phyloP scores from a whole-genome alignment of 2,329 filamentous ascomycete species.

The Cladosporium sp. region DNA sequence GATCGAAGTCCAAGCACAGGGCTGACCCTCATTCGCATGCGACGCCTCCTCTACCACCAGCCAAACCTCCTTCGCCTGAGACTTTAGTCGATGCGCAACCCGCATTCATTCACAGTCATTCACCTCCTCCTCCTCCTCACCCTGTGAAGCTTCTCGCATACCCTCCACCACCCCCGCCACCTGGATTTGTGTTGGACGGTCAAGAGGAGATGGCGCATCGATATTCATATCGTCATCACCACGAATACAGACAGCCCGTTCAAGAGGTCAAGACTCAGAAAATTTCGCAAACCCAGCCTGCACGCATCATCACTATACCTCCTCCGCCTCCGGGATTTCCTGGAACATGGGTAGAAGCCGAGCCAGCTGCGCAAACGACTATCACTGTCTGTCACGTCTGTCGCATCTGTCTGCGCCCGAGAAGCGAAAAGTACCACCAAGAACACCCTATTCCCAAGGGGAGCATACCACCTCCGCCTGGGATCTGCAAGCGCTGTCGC shows the following conservation, averaged over 20 bases:
- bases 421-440: slow-evolving; percentile 31
- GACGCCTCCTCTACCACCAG: background rate
- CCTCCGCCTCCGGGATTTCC: slow-evolving; percentile 13
- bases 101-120: background rate
- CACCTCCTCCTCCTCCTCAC: background rate
- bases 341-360: background rate
- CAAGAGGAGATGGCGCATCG: slow-evolving; percentile 2
- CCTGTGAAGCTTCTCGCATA: background rate
- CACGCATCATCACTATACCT: slow-evolving; percentile 17
- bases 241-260: background rate
- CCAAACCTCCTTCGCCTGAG: background rate
- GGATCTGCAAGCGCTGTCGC: slow-evolving; percentile 32
- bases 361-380: background rate
- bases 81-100: background rate
- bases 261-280: background rate
- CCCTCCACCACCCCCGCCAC: background rate
- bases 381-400: slow-evolving; percentile 33
- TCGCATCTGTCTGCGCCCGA: slow-evolving; percentile 29
- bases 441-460: slow-evolving; percentile 30
- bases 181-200: background rate
- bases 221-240: background rate
- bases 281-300: background rate
- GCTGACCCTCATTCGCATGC: background rate
- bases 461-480: slow-evolving; percentile 28
- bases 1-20: background rate